Evolutionary conservation across 2,329 filamentous ascomycete genomes (phyloP), one percentile per base, ranked within the genome.

Genomic region (Incumbomyces delicatus): DNA sequence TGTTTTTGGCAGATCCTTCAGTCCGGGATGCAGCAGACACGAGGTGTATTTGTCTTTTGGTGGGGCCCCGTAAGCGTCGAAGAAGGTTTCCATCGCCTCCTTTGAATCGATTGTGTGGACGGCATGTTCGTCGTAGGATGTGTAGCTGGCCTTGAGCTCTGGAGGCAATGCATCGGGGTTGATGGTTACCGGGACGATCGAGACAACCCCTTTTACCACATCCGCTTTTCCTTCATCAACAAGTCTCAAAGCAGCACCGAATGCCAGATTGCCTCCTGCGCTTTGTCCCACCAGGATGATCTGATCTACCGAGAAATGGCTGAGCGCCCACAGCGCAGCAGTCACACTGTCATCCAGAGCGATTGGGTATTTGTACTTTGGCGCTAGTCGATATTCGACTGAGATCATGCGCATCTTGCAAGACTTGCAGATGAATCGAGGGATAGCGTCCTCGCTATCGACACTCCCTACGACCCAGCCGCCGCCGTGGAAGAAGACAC

Each of bases 221-320:
- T 60, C 55, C 16, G 53, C 58, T 6, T 56, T 27, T 2, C 61
- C 63, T 13, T 60, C 56, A 41, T 67, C 64, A 35, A 66, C 54
- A 12, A 65, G 54, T 47, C 57, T 62, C 44, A 68, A 50, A 13
- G 63, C 65, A 12, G 56, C 46, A 4, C 56, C 59, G 7, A 68
- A 56, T 0, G 63, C 61, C 14, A 66, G 52, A 22, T 61, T 58
- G 1, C 54, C 64, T n/a, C 66, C 65, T n/a, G 65, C 65, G 6
- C 64, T 66, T 1, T 53, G 52, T 14, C 66, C 65, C 4, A 59
- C 53, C 0, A 60, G 59, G 22, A 65, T 54, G 8, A 60, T 53
- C 38, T 62, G 62, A 6, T 44, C n/a, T 2, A 39, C 11, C 7
- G 50, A 36, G 13, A 47, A 42, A 12, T 53, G 36, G 13, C 46